These are phyloP conservation scores for Saraca asoca DNA, from an alignment of 331 rosid species.

Conservation along the genomic window DNA sequence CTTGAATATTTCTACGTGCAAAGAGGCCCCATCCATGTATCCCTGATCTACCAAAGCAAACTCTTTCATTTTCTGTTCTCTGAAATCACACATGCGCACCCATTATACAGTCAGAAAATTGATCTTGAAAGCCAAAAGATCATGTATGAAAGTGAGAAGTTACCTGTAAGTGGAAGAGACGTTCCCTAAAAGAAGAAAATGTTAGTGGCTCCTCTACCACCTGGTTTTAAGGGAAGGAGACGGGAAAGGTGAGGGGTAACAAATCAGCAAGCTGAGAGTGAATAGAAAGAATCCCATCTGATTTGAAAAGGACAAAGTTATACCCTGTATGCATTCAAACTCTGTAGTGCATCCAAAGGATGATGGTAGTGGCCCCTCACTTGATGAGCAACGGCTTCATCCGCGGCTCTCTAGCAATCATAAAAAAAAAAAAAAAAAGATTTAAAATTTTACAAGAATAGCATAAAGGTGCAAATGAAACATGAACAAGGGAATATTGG, in stretches of 20 bases:
- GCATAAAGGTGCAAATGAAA: constrained; percentile 11
- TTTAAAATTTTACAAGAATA: not conserved
- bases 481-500: not conserved
- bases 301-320: constrained; percentile 30
- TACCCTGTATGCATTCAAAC: constrained; percentile 70
- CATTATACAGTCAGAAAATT: constrained; percentile 19
- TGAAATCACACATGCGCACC: constrained; percentile 44
- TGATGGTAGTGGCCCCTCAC: constrained; percentile 82
- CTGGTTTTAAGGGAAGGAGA: constrained; percentile 42
- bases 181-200: constrained; percentile 92
- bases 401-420: constrained; percentile 66
- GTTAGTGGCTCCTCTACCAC: constrained; percentile 54
- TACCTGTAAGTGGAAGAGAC: constrained; percentile 87
- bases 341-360: constrained; percentile 59
- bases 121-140: not conserved
- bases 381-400: constrained; percentile 68
- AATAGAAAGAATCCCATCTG: constrained; percentile 22
- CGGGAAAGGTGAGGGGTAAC: not conserved
- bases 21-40: constrained; percentile 99
- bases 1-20: constrained; percentile 90
- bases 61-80: constrained; percentile 90
- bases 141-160: constrained; percentile 36
- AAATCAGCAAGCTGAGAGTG: constrained; percentile 5
- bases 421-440: constrained; percentile 30
- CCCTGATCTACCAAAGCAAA: constrained; percentile 98